phyloP scores from a whole-genome alignment of 129 eudicot genomes.

The Flaveria sonorensis region DNA sequence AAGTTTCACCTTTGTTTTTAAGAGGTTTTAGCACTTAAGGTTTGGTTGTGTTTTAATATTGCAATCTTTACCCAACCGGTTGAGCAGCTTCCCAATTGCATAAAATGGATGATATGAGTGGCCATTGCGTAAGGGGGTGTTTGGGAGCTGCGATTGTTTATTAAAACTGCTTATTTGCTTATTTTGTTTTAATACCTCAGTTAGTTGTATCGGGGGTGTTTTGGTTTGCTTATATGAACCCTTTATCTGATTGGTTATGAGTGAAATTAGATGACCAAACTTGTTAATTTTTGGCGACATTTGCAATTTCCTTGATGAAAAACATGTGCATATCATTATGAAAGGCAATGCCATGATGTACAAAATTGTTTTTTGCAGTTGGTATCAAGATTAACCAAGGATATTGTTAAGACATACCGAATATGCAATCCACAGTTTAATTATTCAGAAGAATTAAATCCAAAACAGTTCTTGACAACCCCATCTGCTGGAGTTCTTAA shows the following conservation, averaged over 20 bases:
- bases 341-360: conserved; percentile 13
- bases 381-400: conserved; percentile 84
- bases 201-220: too few species aligned
- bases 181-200: not conserved
- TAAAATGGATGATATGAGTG: not conserved
- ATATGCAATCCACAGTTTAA: conserved; percentile 79
- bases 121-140: not conserved
- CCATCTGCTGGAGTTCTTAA: conserved; percentile 84
- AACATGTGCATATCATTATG: not conserved
- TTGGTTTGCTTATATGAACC: not conserved
- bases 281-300: not conserved
- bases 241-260: not conserved
- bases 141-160: not conserved
- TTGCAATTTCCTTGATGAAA: not conserved
- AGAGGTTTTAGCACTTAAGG: not conserved
- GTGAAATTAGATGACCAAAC: not conserved
- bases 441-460: conserved; percentile 65
- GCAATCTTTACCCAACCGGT: not conserved
- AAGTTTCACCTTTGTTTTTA: not conserved
- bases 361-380: conserved; percentile 51
- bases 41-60: not conserved
- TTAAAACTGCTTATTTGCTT: not conserved
- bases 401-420: conserved; percentile 73
- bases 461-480: conserved; percentile 83
- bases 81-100: not conserved